Evolutionary conservation across 805 yeast genomes (phyloP).

Genomic region (Saccharomycopsis olivae): DNA sequence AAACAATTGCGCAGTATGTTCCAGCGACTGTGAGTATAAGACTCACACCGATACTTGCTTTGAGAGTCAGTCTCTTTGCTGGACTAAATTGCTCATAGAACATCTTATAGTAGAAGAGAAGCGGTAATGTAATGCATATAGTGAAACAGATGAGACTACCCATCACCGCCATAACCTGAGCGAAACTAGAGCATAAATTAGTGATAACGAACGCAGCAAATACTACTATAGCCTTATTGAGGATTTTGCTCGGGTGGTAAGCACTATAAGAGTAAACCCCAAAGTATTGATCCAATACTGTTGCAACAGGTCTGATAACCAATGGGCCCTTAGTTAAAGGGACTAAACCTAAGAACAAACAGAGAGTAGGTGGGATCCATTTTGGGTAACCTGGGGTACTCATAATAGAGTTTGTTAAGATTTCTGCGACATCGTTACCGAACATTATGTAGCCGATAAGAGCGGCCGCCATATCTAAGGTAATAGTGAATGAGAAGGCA

Average conservation of each 20-base stretch:
- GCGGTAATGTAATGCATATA: slow-evolving; percentile 62
- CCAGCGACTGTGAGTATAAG: slow-evolving; percentile 15
- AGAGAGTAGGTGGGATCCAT: slow-evolving; percentile 31
- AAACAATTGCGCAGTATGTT: slow-evolving; percentile 16
- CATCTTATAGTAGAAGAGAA: slow-evolving; percentile 48
- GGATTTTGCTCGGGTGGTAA: slow-evolving; percentile 12
- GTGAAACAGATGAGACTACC: slow-evolving; percentile 68
- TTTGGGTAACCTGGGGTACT: slow-evolving; percentile 57
- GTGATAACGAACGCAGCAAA: slow-evolving; percentile 15
- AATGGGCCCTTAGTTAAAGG: slow-evolving; percentile 75
- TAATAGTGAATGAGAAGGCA: slow-evolving; percentile 48
- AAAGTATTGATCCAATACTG: slow-evolving; percentile 39
- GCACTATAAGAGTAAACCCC: slow-evolving; percentile 2
- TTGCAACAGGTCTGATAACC: slow-evolving; percentile 59
- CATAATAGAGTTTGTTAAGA: slow-evolving; percentile 68
- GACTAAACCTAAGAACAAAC: slow-evolving; percentile 44
- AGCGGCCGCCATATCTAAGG: slow-evolving; percentile 53
- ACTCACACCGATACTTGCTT: slow-evolving; percentile 9
- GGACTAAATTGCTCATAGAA: slow-evolving; percentile 29
- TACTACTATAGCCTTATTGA: slow-evolving; percentile 13
- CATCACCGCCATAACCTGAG: slow-evolving; percentile 58
- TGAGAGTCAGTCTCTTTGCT: slow-evolving; percentile 20
- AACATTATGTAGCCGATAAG: slow-evolving; percentile 69
- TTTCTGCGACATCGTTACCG: slow-evolving; percentile 58
- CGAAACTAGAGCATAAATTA: slow-evolving; percentile 53